Percentiles rank a stretch among this genome's conserved stretches.
Conservation (phyloP, 352 stramenopile species). For the Globisporangium carolinianum region DNA sequence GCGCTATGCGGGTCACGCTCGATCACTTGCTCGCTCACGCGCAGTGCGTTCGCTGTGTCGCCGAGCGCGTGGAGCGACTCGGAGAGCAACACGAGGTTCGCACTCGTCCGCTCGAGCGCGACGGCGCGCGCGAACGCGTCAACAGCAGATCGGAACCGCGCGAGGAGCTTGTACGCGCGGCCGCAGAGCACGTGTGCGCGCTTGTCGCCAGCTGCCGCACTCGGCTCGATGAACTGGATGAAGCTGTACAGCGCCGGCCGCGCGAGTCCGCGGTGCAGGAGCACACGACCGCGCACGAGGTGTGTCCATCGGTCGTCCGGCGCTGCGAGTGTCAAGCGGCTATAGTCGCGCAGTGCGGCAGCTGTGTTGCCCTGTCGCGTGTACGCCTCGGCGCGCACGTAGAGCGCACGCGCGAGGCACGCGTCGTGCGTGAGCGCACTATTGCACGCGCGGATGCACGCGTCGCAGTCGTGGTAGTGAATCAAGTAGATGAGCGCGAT, state of each 20-base stretch:
- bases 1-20: conserved; percentile 46
- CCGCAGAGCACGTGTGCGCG: conserved; percentile 45
- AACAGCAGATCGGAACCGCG: conserved; percentile 58
- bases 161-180: conserved; percentile 60
- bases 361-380: conserved; percentile 50
- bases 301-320: conserved; percentile 57
- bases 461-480: conserved; percentile 71
- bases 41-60: conserved; percentile 72
- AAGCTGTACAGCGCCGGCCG: conserved; percentile 68
- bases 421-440: conserved; percentile 61
- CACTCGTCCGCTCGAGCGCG: conserved; percentile 46
- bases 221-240: conserved; percentile 62
- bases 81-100: conserved; percentile 73
- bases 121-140: conserved; percentile 57
- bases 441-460: conserved; percentile 54
- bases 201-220: conserved; percentile 24
- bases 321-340: conserved; percentile 45
- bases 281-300: conserved; percentile 44
- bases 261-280: conserved; percentile 48
- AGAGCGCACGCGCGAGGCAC: conserved; percentile 48
- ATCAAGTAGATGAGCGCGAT: conserved; percentile 77
- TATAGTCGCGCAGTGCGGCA: conserved; percentile 57
- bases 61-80: conserved; percentile 75
- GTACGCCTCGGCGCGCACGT: conserved; percentile 58
- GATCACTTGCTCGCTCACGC: conserved; percentile 69